Percentiles rank a stretch among this genome's conserved stretches.
Conservation (phyloP, 352 stramenopile genomes). For the Pythium dissotocum region DNA sequence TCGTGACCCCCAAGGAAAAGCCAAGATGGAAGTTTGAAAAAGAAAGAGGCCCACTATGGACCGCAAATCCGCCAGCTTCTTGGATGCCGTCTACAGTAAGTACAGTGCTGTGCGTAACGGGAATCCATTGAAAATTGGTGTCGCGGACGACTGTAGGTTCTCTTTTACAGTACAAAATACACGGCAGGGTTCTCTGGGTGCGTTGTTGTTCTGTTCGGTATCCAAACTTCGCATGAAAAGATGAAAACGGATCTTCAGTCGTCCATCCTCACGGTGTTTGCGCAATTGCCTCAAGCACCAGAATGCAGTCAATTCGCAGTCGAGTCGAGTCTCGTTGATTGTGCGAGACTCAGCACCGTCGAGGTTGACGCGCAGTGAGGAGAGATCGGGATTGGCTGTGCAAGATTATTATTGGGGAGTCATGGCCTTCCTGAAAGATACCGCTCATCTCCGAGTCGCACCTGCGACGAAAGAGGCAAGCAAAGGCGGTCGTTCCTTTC, state of each 20-base stretch:
- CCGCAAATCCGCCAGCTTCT: not conserved
- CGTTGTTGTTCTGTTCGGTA: slow-evolving; percentile 5
- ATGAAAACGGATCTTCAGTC: not conserved
- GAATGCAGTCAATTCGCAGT: not conserved
- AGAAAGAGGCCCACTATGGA: no score
- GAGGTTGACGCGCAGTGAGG: not conserved
- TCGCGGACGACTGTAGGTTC: not conserved
- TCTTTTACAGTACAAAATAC: not conserved
- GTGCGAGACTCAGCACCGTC: not conserved
- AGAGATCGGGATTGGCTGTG: not conserved
- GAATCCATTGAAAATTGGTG: slow-evolving; percentile 7
- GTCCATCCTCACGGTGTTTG: not conserved
- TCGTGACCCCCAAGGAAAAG: not conserved
- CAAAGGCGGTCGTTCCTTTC: not conserved
- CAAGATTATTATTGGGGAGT: not conserved
- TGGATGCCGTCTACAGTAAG: not conserved
- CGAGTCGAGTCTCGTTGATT: not conserved
- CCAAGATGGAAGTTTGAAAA: not conserved
- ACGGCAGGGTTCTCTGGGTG: slow-evolving; percentile 2
- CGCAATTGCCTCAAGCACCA: slow-evolving; percentile 3
- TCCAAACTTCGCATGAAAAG: not conserved
- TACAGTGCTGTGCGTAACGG: not conserved
- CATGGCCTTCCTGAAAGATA: not conserved
- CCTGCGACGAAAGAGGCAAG: not conserved
- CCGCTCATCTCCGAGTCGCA: not conserved